Evolutionary conservation across 164 flowering plant genomes (phyloP).

Genomic region (Berberis vulgaris): DNA sequence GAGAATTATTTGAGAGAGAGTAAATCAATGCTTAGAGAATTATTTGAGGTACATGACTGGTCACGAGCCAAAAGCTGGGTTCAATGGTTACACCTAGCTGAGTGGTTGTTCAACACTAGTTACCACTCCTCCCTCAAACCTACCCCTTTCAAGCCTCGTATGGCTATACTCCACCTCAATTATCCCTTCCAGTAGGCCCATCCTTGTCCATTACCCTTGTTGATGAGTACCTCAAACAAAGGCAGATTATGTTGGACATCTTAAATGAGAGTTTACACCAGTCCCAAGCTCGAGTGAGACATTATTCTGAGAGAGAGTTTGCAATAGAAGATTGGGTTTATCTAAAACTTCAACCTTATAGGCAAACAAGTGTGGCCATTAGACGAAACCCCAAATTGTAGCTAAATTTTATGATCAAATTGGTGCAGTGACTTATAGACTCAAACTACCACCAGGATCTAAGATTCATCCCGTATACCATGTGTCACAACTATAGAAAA

Average conservation of each 20-base stretch:
- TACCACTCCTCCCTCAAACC: neutral
- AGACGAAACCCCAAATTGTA: neutral
- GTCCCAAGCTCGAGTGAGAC: neutral
- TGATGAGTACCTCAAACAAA: neutral
- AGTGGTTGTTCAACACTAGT: neutral
- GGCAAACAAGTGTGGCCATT: neutral
- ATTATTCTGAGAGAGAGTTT: neutral
- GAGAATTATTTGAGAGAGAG: no score
- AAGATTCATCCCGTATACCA: neutral
- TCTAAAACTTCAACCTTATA: neutral
- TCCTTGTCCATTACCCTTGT: neutral
- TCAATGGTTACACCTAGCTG: neutral
- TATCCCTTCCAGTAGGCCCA: neutral
- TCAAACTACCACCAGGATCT: neutral
- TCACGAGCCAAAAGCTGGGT: neutral
- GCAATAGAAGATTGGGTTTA: neutral
- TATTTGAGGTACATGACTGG: neutral
- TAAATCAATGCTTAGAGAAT: no score
- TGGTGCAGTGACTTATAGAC: neutral
- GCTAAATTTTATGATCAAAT: neutral
- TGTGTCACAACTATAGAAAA: neutral
- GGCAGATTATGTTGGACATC: neutral
- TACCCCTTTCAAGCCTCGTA: neutral
- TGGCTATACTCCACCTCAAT: neutral
- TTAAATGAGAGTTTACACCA: neutral